Conservation (phyloP, 2,329 filamentous ascomycete species). For the Escovopsis sp. region DNA sequence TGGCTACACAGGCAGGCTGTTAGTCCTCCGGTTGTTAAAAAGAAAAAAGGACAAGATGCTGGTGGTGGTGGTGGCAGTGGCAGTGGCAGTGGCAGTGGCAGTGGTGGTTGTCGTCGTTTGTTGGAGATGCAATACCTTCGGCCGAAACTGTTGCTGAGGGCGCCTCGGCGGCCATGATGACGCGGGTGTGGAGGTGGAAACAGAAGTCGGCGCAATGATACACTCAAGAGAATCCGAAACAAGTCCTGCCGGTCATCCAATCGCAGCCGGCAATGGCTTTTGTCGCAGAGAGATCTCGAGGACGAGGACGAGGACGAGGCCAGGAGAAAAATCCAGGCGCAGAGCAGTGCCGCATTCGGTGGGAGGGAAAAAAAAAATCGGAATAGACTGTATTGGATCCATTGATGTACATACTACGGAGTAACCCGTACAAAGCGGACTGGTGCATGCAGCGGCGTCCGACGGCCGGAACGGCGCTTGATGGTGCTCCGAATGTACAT, state of each 20-base stretch:
- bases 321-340: constrained; percentile 6
- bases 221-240: constrained; percentile 9
- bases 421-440: background rate
- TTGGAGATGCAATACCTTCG: constrained; percentile 7
- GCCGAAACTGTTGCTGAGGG: constrained; percentile 12
- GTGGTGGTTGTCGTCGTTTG: background rate
- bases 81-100: no score
- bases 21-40: background rate
- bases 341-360: constrained; percentile 7
- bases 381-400: constrained; percentile 6
- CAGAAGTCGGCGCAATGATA: constrained; percentile 4
- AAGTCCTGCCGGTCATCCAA: constrained; percentile 13
- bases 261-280: constrained; percentile 12
- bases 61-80: no score
- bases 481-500: no score
- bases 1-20: constrained; percentile 6
- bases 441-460: no score
- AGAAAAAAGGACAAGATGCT: no score
- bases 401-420: background rate
- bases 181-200: constrained; percentile 5
- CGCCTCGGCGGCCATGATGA: constrained; percentile 20
- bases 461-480: no score
- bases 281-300: constrained; percentile 9
- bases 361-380: constrained; percentile 17
- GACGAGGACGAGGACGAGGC: constrained; percentile 3